phyloP scores from a whole-genome alignment of 169 alveolate species.

The Eimeria tenella region DNA sequence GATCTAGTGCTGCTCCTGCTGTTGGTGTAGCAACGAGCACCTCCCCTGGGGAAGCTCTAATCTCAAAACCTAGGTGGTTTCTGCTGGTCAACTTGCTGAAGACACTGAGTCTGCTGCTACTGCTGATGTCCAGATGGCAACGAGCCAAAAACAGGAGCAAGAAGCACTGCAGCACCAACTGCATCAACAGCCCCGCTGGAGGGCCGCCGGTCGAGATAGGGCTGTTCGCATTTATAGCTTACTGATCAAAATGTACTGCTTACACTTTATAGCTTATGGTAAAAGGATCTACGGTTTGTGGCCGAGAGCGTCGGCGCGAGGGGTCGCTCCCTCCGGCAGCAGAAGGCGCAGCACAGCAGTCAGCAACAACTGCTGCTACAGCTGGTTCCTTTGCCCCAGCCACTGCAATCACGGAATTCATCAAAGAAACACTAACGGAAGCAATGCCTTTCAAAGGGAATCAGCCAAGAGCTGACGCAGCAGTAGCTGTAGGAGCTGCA shows the following conservation, averaged over 20 bases:
- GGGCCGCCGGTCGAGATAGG: not conserved
- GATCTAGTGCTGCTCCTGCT: no score
- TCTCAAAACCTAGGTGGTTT: not conserved
- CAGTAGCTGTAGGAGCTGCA: conserved; percentile 2
- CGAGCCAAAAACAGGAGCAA: not conserved
- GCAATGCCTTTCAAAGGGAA: not conserved
- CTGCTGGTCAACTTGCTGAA: not conserved
- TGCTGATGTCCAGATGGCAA: not conserved
- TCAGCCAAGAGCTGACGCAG: not conserved
- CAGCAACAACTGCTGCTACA: not conserved
- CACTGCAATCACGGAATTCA: not conserved
- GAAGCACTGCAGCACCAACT: not conserved
- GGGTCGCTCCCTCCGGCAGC: not conserved
- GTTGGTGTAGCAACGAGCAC: no score
- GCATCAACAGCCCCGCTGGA: not conserved
- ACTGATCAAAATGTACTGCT: not conserved
- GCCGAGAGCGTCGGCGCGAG: not conserved
- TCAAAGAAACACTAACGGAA: not conserved
- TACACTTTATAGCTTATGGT: not conserved
- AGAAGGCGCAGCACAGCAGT: not conserved
- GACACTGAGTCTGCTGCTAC: not conserved
- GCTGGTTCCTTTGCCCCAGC: not conserved
- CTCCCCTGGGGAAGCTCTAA: no score
- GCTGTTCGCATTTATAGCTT: not conserved
- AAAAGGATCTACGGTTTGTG: not conserved